Conservation (phyloP, 805 yeast genomes). For the Saccharomycopsis fodiens region DNA sequence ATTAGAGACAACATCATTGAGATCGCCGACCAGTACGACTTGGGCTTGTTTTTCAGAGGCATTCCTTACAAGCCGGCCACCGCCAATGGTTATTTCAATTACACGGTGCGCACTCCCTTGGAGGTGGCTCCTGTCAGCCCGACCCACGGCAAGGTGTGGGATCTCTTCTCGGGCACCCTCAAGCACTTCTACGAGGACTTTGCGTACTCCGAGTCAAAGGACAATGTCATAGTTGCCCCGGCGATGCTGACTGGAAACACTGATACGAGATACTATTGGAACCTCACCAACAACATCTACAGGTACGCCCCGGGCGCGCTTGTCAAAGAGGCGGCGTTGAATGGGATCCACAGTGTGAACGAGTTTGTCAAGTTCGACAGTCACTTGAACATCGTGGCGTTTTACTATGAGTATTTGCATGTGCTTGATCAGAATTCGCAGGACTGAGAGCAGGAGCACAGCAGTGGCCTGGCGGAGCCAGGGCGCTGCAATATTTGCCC, state of each 20-base stretch:
- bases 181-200: constrained; percentile 57
- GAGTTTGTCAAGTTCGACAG: constrained; percentile 47
- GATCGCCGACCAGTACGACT: constrained; percentile 39
- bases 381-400: constrained; percentile 55
- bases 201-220: constrained; percentile 30
- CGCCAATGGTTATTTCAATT: constrained; percentile 37
- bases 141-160: constrained; percentile 40
- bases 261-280: constrained; percentile 63
- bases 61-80: constrained; percentile 24
- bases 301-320: constrained; percentile 46
- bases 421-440: too few species aligned
- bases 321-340: background rate
- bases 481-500: too few species aligned
- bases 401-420: constrained; percentile 47
- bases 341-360: constrained; percentile 52
- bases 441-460: too few species aligned
- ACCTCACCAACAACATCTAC: constrained; percentile 50
- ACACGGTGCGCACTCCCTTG: constrained; percentile 27
- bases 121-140: constrained; percentile 55
- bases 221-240: constrained; percentile 43
- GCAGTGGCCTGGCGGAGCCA: too few species aligned
- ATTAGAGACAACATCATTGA: constrained; percentile 30
- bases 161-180: constrained; percentile 53
- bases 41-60: constrained; percentile 40
- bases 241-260: constrained; percentile 62